Base-by-base conservation (phyloP, 345 rosid genomes). In the Salix suchowensis region DNA sequence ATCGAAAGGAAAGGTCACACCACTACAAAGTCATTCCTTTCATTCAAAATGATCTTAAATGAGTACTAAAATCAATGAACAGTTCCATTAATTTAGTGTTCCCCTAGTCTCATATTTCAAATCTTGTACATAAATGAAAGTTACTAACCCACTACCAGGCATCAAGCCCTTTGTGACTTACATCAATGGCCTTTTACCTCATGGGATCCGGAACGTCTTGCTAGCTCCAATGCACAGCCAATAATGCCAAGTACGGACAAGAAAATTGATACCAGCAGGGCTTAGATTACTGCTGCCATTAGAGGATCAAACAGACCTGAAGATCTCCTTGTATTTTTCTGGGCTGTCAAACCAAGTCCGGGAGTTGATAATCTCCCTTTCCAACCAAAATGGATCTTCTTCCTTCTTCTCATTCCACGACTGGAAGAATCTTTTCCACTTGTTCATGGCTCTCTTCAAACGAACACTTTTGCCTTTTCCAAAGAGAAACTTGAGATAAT, bases 301-400 rank as follows among this genome's bases (percentile, higher is more conserved):
- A 12, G 81, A 76, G 30, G 80, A 76, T 55, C 32, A 28, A 30
- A 72, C 65, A 44, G 91, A 79, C 30, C 48, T 77, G 6, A 80
- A 72, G n/a, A 83, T 23, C 58, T 70, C 76, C 74, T 74, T 80
- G 76, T 88, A 92, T 82, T 94, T 94, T 3, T 80, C 89, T 0
- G 96, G 94, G 78, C 86, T 80, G 77, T 94, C 94, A 60, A 81
- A 92, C 86, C 84, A 79, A 18, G 97, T 92, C 7, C 94, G 84
- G n/a, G 92, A 91, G 66, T 83, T 89, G 84, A 89, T 74, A 67
- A 89, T 89, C 16, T 81, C 89, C 84, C 79, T 91, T 74, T 89
- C 93, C 77, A 94, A 82, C 94, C 91, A 88, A 39, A 78, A 74
- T 77, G 85, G 77, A 67, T 90, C 91, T 4, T 77, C 68, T 30